Percentiles rank a stretch among this genome's conserved stretches.
phyloP scores from a whole-genome alignment of 208 protist species.

The Trypanosoma avium region DNA sequence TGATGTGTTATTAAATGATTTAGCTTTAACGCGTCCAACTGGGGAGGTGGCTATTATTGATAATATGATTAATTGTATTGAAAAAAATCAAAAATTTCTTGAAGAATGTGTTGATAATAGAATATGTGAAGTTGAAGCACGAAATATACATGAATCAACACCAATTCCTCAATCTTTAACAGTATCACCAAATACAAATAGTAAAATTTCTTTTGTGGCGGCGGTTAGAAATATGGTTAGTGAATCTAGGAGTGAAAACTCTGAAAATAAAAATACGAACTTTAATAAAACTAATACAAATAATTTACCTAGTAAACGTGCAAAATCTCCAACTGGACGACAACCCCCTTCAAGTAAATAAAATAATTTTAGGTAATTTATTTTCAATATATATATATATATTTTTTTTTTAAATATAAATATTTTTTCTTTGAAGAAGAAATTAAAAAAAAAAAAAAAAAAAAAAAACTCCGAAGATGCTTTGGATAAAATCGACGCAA shows the following conservation, averaged over 20 bases:
- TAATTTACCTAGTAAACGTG: not conserved
- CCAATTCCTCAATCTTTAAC: not conserved
- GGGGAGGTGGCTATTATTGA: slow-evolving; percentile 52
- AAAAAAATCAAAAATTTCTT: slow-evolving; percentile 7
- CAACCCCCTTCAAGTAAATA: not conserved
- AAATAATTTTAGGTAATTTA: too few relatives aligned
- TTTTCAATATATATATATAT: too few relatives aligned
- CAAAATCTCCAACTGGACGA: not conserved
- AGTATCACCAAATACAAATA: not conserved
- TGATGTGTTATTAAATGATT: slow-evolving; percentile 53
- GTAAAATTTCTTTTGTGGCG: not conserved
- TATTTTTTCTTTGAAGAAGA: too few relatives aligned
- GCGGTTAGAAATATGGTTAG: not conserved
- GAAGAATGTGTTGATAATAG: slow-evolving; percentile 39
- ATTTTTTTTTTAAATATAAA: too few relatives aligned
- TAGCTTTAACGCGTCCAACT: slow-evolving; percentile 38
- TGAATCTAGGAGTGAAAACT: not conserved
- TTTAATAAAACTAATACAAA: not conserved
- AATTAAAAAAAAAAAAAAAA: too few relatives aligned
- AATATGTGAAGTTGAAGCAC: slow-evolving; percentile 18
- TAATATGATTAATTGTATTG: slow-evolving; percentile 42
- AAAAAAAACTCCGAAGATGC: too few relatives aligned
- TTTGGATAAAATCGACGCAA: too few relatives aligned
- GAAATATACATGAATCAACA: slow-evolving; percentile 18
- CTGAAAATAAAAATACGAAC: not conserved